Conservation (phyloP, 208 protist species). For the Wallacemonas sp. region DNA sequence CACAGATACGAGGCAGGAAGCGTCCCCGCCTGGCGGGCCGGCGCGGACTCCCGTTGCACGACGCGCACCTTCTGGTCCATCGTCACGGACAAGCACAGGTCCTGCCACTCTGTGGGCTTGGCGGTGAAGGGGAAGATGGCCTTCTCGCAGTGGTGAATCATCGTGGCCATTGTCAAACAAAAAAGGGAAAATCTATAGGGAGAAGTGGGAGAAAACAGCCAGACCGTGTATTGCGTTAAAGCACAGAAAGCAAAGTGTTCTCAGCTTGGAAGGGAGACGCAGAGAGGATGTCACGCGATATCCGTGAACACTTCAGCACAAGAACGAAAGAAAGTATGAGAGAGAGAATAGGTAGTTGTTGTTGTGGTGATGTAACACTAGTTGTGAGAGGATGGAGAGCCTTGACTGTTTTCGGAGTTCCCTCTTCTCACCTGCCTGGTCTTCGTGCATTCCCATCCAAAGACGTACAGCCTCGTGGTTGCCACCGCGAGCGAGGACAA, state of each 20-base stretch:
- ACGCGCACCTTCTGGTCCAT: conserved; percentile 34
- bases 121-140: conserved; percentile 34
- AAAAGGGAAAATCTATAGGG: conserved; percentile 14
- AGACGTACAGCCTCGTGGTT: no score
- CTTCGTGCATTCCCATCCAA: no score
- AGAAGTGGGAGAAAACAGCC: neutral
- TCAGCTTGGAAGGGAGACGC: neutral
- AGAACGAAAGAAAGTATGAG: no score
- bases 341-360: no score
- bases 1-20: conserved; percentile 18
- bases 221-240: conserved; percentile 4
- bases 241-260: conserved; percentile 3
- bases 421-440: no score
- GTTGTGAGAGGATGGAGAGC: no score
- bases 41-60: conserved; percentile 25
- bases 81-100: conserved; percentile 27
- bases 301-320: no score
- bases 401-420: no score
- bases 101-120: conserved; percentile 5
- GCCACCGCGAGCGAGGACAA: no score
- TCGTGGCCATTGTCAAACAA: conserved; percentile 1
- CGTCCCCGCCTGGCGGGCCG: neutral
- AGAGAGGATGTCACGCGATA: neutral
- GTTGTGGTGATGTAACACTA: no score
- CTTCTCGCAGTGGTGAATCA: conserved; percentile 21